Percentiles rank a stretch among this genome's conserved stretches.
Conservation (phyloP, 1,139 yeast species). For the Nakaseomyces nivariensis region DNA sequence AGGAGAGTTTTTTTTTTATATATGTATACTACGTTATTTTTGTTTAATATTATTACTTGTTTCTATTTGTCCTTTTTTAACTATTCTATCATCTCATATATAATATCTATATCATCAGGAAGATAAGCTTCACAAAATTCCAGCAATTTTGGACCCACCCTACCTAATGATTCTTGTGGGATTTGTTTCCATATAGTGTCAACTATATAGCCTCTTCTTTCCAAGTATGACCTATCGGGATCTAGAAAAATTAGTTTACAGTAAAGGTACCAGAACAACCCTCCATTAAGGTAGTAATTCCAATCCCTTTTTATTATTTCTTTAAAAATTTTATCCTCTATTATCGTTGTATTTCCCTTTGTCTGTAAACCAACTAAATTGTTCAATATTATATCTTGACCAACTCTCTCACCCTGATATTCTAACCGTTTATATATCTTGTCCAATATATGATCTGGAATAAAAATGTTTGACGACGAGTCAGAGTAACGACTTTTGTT, state of each 20-base stretch:
- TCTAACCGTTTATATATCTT: slow-evolving; percentile 16
- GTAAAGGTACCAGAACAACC: slow-evolving; percentile 22
- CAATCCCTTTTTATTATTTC: slow-evolving; percentile 13
- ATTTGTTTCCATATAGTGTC: slow-evolving; percentile 15
- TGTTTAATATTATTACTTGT: neutral
- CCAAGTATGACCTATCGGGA: slow-evolving; percentile 18
- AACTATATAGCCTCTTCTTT: slow-evolving; percentile 19
- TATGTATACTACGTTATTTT: slow-evolving; percentile 1
- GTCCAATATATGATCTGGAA: slow-evolving; percentile 11
- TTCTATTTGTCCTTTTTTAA: neutral
- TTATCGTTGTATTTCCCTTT: slow-evolving; percentile 15
- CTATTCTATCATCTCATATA: slow-evolving; percentile 7
- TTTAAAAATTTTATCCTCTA: slow-evolving; percentile 20
- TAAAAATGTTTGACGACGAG: slow-evolving; percentile 3
- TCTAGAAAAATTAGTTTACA: slow-evolving; percentile 22
- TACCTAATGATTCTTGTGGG: slow-evolving; percentile 7
- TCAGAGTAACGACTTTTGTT: slow-evolving; percentile 16
- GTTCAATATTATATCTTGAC: slow-evolving; percentile 17
- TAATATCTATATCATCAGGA: slow-evolving; percentile 23
- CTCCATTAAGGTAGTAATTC: slow-evolving; percentile 13
- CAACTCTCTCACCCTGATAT: slow-evolving; percentile 10
- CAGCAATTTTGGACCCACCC: slow-evolving; percentile 7
- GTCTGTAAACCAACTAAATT: slow-evolving; percentile 17
- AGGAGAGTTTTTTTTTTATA: neutral
- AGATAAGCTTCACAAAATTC: slow-evolving; percentile 21